These are phyloP conservation scores for Prunus mume DNA, from an alignment of 306 rosid species.

Conservation along the genomic window DNA sequence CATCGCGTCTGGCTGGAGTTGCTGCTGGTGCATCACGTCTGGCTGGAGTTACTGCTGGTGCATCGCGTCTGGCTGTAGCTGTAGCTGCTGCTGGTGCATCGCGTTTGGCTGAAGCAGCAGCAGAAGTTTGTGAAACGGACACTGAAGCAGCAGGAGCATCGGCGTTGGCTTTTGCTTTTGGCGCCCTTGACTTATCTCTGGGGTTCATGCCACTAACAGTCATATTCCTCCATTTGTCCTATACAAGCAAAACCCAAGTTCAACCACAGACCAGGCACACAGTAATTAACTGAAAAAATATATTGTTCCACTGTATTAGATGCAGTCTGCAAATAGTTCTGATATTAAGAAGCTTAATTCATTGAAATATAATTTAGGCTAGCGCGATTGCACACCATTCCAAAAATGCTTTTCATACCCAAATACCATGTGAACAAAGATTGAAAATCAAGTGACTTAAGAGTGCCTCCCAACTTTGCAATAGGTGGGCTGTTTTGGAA, in stretches of 20 bases:
- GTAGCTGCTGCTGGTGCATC: constrained; percentile 9
- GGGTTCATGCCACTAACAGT: constrained; percentile 34
- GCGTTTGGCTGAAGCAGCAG: background rate
- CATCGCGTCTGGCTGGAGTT: constrained; percentile 8
- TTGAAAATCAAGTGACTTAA: background rate
- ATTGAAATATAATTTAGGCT: background rate
- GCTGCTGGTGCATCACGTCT: background rate
- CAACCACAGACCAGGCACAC: background rate
- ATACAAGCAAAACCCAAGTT: constrained; percentile 7
- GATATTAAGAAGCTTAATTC: background rate
- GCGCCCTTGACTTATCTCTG: constrained; percentile 30
- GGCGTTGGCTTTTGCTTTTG: constrained; percentile 23
- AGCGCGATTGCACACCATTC: background rate
- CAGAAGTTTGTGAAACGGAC: constrained; percentile 4
- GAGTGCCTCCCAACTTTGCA: background rate
- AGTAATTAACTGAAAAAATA: background rate
- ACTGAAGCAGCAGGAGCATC: constrained; percentile 27
- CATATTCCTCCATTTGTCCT: constrained; percentile 52
- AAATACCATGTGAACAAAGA: background rate
- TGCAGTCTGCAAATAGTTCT: background rate
- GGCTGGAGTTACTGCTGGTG: constrained; percentile 6
- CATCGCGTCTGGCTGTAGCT: background rate
- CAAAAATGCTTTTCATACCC: background rate
- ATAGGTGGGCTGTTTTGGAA: background rate
- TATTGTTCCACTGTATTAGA: background rate